Conservation (phyloP, 225 moss, liverwort and hornwort species). For the Bryum argenteum region DNA sequence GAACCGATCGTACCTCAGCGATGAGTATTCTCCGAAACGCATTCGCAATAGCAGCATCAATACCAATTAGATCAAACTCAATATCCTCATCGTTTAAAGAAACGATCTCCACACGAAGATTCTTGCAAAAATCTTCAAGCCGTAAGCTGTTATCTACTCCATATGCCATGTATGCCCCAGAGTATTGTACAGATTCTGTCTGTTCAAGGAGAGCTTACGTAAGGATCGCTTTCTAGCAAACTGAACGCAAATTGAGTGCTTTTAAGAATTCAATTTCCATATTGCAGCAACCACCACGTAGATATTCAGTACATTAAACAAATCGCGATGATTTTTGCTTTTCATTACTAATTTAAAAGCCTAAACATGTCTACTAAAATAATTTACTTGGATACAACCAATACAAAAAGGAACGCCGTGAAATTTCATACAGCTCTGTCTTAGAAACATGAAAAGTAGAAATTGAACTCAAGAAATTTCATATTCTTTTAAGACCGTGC, state of each 20-base stretch:
- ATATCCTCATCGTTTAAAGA: slow-evolving; percentile 84
- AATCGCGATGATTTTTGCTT: not conserved
- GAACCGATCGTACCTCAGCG: slow-evolving; percentile 64
- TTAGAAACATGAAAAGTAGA: not conserved
- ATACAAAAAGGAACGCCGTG: not conserved
- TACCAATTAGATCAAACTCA: slow-evolving; percentile 92
- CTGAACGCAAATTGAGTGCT: not conserved
- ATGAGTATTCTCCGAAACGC: slow-evolving; percentile 94
- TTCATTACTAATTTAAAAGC: not conserved
- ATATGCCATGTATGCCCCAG: slow-evolving; percentile 89
- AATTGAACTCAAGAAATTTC: not conserved
- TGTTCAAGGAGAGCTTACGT: slow-evolving; percentile 41
- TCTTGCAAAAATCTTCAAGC: slow-evolving; percentile 73
- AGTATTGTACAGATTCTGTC: slow-evolving; percentile 99
- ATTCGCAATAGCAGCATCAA: slow-evolving; percentile 93
- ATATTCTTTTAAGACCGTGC: not conserved
- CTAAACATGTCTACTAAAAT: not conserved
- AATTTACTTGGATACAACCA: not conserved
- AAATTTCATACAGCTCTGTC: not conserved
- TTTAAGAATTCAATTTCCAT: not conserved
- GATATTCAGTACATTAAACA: not conserved
- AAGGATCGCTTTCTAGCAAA: slow-evolving; percentile 4
- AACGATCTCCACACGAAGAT: slow-evolving; percentile 71
- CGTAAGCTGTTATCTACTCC: slow-evolving; percentile 93
- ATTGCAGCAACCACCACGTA: not conserved